These are phyloP conservation scores for Striga hermonthica DNA, from an alignment of 305 asterid genomes.

Conservation along the genomic window DNA sequence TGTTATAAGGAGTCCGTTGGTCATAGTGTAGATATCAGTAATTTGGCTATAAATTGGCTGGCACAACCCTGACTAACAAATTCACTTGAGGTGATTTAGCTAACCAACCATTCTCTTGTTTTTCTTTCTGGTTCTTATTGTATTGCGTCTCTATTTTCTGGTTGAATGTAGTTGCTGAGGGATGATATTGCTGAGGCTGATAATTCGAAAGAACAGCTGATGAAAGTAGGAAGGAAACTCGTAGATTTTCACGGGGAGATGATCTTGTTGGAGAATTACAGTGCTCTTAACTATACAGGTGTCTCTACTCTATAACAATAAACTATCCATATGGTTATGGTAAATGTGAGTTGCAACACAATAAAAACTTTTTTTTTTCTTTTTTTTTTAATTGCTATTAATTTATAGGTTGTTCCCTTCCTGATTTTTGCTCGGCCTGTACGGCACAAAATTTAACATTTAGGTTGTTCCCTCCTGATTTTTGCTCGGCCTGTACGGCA, in stretches of 20 bases:
- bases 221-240: conserved; percentile 55
- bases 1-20: not conserved
- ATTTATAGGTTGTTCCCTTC: conserved; percentile 7
- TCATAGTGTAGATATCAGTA: conserved; percentile 6
- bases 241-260: conserved; percentile 90
- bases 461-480: not conserved
- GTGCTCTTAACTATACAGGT: conserved; percentile 92
- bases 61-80: not conserved
- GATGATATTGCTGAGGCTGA: conserved; percentile 48
- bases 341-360: not conserved
- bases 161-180: conserved; percentile 49
- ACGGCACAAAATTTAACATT: too few relatives aligned
- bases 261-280: conserved; percentile 76
- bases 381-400: conserved; percentile 2
- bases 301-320: conserved; percentile 22
- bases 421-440: not conserved
- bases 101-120: not conserved
- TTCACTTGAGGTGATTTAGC: too few relatives aligned
- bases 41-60: conserved; percentile 14
- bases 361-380: conserved; percentile 2
- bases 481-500: not conserved
- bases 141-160: conserved; percentile 7
- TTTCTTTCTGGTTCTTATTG: conserved; percentile 16
- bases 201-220: conserved; percentile 45
- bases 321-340: conserved; percentile 10